Conservation (phyloP, 768 basidiomycete species). For the Tricholoma matsutake region DNA sequence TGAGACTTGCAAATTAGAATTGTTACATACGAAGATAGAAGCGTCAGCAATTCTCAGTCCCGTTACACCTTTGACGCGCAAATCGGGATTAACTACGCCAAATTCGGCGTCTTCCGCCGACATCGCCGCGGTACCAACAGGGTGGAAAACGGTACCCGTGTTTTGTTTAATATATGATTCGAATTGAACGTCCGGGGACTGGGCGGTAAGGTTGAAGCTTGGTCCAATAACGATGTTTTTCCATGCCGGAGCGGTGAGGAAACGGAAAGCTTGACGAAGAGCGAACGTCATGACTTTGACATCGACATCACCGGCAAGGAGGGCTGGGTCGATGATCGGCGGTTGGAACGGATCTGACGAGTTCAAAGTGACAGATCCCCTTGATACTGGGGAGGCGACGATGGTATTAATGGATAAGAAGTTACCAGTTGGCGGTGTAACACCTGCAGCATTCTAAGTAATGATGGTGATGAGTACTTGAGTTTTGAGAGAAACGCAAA, state of each 20-base stretch:
- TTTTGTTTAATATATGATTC: constrained; percentile 16
- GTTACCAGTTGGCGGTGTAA: too few relatives aligned
- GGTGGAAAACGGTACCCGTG: constrained; percentile 20
- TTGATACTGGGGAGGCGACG: background rate
- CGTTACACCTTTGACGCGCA: constrained; percentile 27
- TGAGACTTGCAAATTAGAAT: background rate
- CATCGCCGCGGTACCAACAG: constrained; percentile 25
- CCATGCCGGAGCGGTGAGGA: background rate
- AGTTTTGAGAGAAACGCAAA: constrained; percentile 15
- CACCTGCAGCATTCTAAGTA: too few relatives aligned
- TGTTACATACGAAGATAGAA: constrained; percentile 15
- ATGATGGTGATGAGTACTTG: too few relatives aligned
- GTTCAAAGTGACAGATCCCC: constrained; percentile 11
- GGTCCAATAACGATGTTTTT: background rate
- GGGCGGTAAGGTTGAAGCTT: background rate
- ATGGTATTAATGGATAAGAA: too few relatives aligned
- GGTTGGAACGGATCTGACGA: constrained; percentile 5
- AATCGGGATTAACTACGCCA: constrained; percentile 10
- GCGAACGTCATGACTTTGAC: background rate
- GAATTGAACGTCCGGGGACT: constrained; percentile 21
- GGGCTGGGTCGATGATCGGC: constrained; percentile 14
- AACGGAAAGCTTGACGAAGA: background rate
- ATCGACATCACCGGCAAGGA: constrained; percentile 23
- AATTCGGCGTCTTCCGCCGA: background rate
- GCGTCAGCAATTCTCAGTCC: constrained; percentile 33